Evolutionary conservation across 805 yeast genomes (phyloP).

Genomic region (Candida namnaoensis): DNA sequence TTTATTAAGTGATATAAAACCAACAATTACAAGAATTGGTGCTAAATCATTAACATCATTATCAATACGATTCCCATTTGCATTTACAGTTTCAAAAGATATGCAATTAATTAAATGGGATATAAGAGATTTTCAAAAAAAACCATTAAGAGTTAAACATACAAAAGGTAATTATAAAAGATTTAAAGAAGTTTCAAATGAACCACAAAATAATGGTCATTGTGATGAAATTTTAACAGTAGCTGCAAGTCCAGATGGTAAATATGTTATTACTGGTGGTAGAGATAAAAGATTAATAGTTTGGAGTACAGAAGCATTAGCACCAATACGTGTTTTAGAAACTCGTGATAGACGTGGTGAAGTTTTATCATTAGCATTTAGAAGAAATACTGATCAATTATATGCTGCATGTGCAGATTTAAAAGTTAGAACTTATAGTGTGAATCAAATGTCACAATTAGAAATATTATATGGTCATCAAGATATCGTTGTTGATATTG

Average conservation of each 20-base stretch:
- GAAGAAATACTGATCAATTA: slow-evolving; percentile 74
- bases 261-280: slow-evolving; percentile 87
- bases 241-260: slow-evolving; percentile 84
- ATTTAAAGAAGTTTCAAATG: slow-evolving; percentile 27
- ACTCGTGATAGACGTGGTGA: slow-evolving; percentile 65
- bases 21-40: slow-evolving; percentile 47
- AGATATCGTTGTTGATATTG: slow-evolving; percentile 74
- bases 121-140: slow-evolving; percentile 38
- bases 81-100: slow-evolving; percentile 80
- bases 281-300: slow-evolving; percentile 71
- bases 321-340: slow-evolving; percentile 70
- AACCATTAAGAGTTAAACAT: slow-evolving; percentile 60
- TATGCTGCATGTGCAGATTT: slow-evolving; percentile 92
- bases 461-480: slow-evolving; percentile 95
- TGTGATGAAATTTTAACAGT: slow-evolving; percentile 66
- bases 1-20: slow-evolving; percentile 28
- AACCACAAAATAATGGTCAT: slow-evolving; percentile 62
- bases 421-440: slow-evolving; percentile 78
- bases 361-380: slow-evolving; percentile 66
- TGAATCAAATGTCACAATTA: slow-evolving; percentile 79
- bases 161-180: slow-evolving; percentile 50
- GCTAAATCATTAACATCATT: slow-evolving; percentile 44
- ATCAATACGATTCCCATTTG: slow-evolving; percentile 31
- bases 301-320: slow-evolving; percentile 76
- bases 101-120: slow-evolving; percentile 77